A percentile compares a stretch with the other conserved stretches of the same genome.
These are phyloP conservation scores for Thraustochytrium aureum DNA, from an alignment of 352 stramenopile species.

Conservation along the genomic window DNA sequence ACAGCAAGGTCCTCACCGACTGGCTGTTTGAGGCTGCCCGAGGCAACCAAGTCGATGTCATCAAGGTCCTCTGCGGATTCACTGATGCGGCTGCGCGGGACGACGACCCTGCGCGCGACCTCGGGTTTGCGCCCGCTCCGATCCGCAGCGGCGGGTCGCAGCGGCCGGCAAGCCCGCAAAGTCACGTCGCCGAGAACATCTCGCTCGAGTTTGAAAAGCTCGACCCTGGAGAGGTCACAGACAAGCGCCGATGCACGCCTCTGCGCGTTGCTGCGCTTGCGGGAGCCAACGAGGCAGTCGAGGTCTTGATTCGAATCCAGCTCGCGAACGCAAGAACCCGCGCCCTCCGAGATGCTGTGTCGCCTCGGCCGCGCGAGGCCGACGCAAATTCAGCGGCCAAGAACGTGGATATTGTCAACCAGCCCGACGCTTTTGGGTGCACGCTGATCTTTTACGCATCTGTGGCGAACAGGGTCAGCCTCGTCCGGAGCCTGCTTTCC, in stretches of 20 bases:
- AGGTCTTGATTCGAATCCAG: conserved; percentile 33
- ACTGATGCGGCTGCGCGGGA: too few relatives aligned
- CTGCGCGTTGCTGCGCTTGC: conserved; percentile 23
- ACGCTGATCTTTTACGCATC: conserved; percentile 46
- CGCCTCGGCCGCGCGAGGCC: too few relatives aligned
- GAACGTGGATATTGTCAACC: conserved; percentile 28
- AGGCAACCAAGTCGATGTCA: conserved; percentile 42
- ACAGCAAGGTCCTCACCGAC: conserved; percentile 39
- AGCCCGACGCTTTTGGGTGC: conserved; percentile 13
- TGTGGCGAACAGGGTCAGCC: conserved; percentile 6
- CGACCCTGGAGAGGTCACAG: not conserved
- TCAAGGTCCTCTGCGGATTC: conserved; percentile 24
- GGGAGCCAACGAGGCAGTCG: conserved; percentile 3
- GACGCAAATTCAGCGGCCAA: not conserved
- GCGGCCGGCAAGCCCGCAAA: too few relatives aligned
- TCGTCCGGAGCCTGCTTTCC: conserved; percentile 22
- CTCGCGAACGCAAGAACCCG: conserved; percentile 17
- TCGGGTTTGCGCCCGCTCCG: too few relatives aligned
- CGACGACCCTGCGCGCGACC: too few relatives aligned
- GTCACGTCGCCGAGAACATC: not conserved
- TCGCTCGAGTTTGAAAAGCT: not conserved
- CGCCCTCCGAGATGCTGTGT: too few relatives aligned
- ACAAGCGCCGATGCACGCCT: conserved; percentile 1
- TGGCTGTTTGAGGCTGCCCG: conserved; percentile 51
- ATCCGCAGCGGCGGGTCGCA: too few relatives aligned